phyloP scores from a whole-genome alignment of 164 flowering plant genomes.

The Magnolia sinica region DNA sequence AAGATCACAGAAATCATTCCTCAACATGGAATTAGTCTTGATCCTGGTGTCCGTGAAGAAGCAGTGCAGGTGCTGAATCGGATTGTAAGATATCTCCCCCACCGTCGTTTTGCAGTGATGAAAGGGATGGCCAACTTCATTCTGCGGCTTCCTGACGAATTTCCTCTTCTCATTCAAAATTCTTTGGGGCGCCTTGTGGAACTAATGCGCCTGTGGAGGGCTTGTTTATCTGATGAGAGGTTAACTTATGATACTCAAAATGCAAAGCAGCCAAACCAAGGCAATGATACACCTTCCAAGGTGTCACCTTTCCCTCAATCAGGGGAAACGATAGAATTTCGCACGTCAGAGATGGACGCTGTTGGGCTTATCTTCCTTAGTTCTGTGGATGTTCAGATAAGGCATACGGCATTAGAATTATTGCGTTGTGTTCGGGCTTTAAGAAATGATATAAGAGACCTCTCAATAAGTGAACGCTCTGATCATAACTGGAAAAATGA shows the following conservation, averaged over 20 bases:
- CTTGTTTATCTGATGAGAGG: slow-evolving; percentile 71
- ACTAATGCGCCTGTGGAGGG: slow-evolving; percentile 95
- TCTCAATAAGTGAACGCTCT: slow-evolving; percentile 40
- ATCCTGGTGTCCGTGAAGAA: slow-evolving; percentile 99
- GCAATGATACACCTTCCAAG: slow-evolving; percentile 45
- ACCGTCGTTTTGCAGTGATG: slow-evolving; percentile 96
- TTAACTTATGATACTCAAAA: slow-evolving; percentile 45
- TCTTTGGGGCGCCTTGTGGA: slow-evolving; percentile 90
- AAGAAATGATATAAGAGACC: slow-evolving; percentile 71
- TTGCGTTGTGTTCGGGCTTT: slow-evolving; percentile 95
- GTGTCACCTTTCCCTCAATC: slow-evolving; percentile 45
- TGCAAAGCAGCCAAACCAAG: slow-evolving; percentile 33
- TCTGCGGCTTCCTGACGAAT: slow-evolving; percentile 83
- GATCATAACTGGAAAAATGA: slow-evolving; percentile 55
- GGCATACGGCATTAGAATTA: slow-evolving; percentile 92
- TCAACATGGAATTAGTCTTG: slow-evolving; percentile 96
- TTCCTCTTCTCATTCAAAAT: slow-evolving; percentile 95
- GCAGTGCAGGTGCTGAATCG: slow-evolving; percentile 92
- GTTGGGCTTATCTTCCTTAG: slow-evolving; percentile 95
- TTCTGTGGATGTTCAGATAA: slow-evolving; percentile 92
- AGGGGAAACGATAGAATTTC: slow-evolving; percentile 68
- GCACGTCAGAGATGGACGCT: slow-evolving; percentile 90
- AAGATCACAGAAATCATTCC: slow-evolving; percentile 96
- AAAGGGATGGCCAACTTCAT: slow-evolving; percentile 96
- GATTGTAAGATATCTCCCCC: slow-evolving; percentile 81